These are phyloP conservation scores for Fusarium oxysporum DNA, from an alignment of 2,329 filamentous ascomycete genomes.

Conservation along the genomic window DNA sequence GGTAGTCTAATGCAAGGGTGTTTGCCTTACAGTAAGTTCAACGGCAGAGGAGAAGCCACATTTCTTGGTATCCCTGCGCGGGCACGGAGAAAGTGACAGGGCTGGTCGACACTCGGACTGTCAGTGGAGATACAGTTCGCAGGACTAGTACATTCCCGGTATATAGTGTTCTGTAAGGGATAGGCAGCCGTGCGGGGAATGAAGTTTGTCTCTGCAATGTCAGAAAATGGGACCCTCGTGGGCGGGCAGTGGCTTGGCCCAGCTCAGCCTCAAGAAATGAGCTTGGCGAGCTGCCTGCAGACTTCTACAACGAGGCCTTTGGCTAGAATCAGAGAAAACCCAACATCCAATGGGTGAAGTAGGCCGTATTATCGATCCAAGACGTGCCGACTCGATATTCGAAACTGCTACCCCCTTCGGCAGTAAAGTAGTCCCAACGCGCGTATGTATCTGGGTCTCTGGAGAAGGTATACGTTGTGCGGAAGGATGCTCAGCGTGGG, in stretches of 20 bases:
- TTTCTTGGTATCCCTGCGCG: not conserved
- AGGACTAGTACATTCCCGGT: not conserved
- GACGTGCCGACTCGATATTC: not conserved
- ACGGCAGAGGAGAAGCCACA: not conserved
- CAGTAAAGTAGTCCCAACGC: not conserved
- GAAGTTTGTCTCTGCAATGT: not conserved
- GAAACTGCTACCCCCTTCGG: not conserved
- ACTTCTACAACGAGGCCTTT: too few relatives aligned
- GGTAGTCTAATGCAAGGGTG: too few relatives aligned
- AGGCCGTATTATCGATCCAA: not conserved
- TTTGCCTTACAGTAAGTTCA: too few relatives aligned
- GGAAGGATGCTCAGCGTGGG: not conserved
- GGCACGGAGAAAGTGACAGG: not conserved
- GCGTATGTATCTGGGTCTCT: not conserved
- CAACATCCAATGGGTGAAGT: not conserved
- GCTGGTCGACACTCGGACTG: not conserved
- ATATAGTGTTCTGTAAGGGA: accelerated
- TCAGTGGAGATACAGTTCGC: not conserved
- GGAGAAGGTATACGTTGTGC: not conserved
- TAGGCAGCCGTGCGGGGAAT: not conserved
- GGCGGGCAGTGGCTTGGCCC: not conserved
- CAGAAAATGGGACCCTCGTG: not conserved
- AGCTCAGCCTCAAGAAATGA: not conserved
- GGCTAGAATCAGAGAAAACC: too few relatives aligned
- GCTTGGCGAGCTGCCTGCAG: not conserved